These are phyloP conservation scores for Fomitopsis pulvina DNA, from an alignment of 768 basidiomycete species.

Conservation along the genomic window DNA sequence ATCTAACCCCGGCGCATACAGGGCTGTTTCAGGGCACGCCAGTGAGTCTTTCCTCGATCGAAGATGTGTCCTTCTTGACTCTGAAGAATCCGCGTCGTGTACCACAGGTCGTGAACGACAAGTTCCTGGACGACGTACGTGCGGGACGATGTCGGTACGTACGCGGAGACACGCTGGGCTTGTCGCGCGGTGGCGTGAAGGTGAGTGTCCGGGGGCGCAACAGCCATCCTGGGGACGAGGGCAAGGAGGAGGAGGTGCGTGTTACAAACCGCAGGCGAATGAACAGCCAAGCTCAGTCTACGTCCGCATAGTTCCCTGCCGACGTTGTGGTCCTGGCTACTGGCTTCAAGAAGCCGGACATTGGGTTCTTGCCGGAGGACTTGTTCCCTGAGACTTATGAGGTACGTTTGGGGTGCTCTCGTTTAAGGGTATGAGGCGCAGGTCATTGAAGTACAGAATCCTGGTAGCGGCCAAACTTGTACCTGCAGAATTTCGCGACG, in stretches of 20 bases:
- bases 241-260: slow-evolving; percentile 22
- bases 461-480: slow-evolving; percentile 43
- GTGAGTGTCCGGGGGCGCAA: slow-evolving; percentile 32
- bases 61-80: not conserved
- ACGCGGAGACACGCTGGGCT: slow-evolving; percentile 37
- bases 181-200: slow-evolving; percentile 32
- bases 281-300: not conserved
- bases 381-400: slow-evolving; percentile 46
- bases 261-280: not conserved
- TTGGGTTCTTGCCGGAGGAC: slow-evolving; percentile 39
- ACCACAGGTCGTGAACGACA: slow-evolving; percentile 42
- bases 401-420: slow-evolving; percentile 17
- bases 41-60: slow-evolving; percentile 17
- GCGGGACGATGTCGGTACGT: slow-evolving; percentile 37
- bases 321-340: slow-evolving; percentile 49
- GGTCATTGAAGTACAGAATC: not conserved
- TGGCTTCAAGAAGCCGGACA: slow-evolving; percentile 40
- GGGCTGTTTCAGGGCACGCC: slow-evolving; percentile 45
- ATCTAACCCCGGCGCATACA: slow-evolving; percentile 33
- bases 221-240: slow-evolving; percentile 27
- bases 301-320: slow-evolving; percentile 26
- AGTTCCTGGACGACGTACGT: slow-evolving; percentile 40
- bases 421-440: not conserved
- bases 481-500: slow-evolving; percentile 48
- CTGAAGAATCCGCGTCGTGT: not conserved